phyloP scores from a whole-genome alignment of 2,329 filamentous ascomycete species.

The Sporothrix inflata region DNA sequence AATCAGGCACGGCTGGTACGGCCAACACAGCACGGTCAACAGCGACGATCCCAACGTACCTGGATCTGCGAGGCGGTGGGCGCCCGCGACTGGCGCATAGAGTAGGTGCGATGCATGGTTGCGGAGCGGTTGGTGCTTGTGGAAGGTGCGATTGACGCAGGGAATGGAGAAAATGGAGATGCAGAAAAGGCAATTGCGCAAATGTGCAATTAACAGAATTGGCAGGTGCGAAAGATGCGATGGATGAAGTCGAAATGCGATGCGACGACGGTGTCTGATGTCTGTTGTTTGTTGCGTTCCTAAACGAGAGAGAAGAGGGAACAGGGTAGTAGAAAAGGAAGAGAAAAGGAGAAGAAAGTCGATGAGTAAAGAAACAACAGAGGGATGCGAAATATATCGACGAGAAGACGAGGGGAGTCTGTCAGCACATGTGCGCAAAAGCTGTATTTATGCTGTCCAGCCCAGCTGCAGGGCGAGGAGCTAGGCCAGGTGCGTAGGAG shows the following conservation, averaged over 20 bases:
- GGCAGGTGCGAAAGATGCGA: not conserved
- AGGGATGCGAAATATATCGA: not conserved
- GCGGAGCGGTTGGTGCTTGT: not conserved
- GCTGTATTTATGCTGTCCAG: constrained; percentile 20
- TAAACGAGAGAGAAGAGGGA: not conserved
- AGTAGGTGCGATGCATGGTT: constrained; percentile 96
- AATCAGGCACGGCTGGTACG: not conserved
- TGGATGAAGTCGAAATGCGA: constrained; percentile 1
- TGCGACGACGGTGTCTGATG: not conserved
- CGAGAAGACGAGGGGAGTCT: constrained; percentile 20
- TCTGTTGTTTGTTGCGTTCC: not conserved
- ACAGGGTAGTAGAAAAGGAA: not conserved
- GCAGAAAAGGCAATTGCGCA: not conserved
- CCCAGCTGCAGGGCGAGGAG: not conserved
- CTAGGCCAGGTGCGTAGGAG: constrained; percentile 20
- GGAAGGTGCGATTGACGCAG: constrained; percentile 11
- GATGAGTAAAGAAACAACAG: constrained; percentile 21
- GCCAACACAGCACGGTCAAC: not conserved
- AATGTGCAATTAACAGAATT: constrained; percentile 8
- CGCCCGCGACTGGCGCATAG: constrained; percentile 95
- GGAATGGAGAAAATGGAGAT: not conserved
- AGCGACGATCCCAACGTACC: constrained; percentile 44
- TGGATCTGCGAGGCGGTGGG: constrained; percentile 83
- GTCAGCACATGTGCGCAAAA: constrained; percentile 28
- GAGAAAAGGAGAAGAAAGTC: not conserved